A percentile compares a stretch with the other conserved stretches of the same genome.
These are phyloP conservation scores for Pythium apleroticum DNA, from an alignment of 352 stramenopile species.

Conservation along the genomic window DNA sequence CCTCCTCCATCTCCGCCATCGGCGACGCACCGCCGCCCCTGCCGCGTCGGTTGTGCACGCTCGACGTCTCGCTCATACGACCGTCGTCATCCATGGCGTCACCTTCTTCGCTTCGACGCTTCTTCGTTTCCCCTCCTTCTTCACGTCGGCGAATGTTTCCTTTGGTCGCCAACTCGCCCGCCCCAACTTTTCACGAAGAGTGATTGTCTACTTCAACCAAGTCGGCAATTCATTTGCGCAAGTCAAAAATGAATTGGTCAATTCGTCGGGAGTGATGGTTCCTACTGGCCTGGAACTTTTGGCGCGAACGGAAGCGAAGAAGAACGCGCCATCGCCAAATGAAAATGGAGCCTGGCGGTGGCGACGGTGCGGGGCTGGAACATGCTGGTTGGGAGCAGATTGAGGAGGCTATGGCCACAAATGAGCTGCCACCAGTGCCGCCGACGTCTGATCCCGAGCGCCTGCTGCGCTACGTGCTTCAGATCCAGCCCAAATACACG, in stretches of 20 bases:
- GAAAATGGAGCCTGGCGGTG: constrained; percentile 9
- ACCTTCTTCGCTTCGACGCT: background rate
- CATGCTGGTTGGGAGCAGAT: constrained; percentile 51
- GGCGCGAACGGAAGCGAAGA: constrained; percentile 14
- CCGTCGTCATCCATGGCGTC: constrained; percentile 53
- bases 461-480: constrained; percentile 71
- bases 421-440: constrained; percentile 61
- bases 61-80: constrained; percentile 77
- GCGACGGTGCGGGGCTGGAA: background rate
- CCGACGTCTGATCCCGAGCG: constrained; percentile 75
- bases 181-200: constrained; percentile 8
- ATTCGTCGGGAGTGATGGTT: constrained; percentile 17
- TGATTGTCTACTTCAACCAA: constrained; percentile 31
- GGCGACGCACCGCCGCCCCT: constrained; percentile 29
- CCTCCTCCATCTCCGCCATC: constrained; percentile 54
- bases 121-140: background rate
- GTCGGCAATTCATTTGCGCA: constrained; percentile 18
- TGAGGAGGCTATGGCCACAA: constrained; percentile 47
- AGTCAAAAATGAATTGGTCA: constrained; percentile 21
- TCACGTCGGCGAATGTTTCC: constrained; percentile 1
- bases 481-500: constrained; percentile 71
- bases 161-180: background rate
- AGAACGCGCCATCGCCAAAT: background rate
- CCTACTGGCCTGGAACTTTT: constrained; percentile 7
- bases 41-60: constrained; percentile 44